phyloP scores from a whole-genome alignment of 768 basidiomycete genomes.

The Russula olivacea region DNA sequence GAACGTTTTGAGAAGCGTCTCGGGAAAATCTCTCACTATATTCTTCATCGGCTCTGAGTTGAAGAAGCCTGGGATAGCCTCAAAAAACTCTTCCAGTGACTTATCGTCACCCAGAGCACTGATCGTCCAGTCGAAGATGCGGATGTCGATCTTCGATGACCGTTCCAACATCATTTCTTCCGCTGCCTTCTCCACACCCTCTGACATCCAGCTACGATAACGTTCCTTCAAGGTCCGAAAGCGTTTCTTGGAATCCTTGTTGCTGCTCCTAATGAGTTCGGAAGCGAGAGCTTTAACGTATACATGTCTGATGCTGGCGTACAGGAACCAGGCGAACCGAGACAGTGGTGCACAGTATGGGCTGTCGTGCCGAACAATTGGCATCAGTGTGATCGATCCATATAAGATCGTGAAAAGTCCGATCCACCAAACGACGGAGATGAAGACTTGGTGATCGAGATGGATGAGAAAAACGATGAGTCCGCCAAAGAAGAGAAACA shows the following conservation, averaged over 20 bases:
- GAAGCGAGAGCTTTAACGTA: neutral
- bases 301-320: neutral
- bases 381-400: neutral
- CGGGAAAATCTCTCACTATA: neutral
- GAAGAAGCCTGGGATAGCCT: slow-evolving; percentile 1
- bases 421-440: neutral
- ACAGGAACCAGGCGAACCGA: neutral
- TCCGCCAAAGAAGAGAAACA: neutral
- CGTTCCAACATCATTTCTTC: neutral
- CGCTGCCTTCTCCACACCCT: neutral
- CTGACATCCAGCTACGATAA: neutral
- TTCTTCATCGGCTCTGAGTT: neutral
- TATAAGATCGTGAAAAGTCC: neutral
- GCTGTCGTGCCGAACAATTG: neutral
- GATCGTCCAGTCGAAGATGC: neutral
- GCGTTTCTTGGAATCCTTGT: too few relatives aligned
- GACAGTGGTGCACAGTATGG: slow-evolving; percentile 8
- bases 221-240: too few relatives aligned
- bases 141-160: neutral
- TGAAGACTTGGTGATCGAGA: neutral
- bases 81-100: slow-evolving; percentile 1
- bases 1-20: neutral
- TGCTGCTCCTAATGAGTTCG: too few relatives aligned
- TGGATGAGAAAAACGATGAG: neutral
- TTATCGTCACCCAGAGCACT: neutral